A percentile compares a stretch with the other conserved stretches of the same genome.
These are phyloP conservation scores for Neobulgaria alba DNA, from an alignment of 2,329 filamentous ascomycete genomes.

Conservation along the genomic window DNA sequence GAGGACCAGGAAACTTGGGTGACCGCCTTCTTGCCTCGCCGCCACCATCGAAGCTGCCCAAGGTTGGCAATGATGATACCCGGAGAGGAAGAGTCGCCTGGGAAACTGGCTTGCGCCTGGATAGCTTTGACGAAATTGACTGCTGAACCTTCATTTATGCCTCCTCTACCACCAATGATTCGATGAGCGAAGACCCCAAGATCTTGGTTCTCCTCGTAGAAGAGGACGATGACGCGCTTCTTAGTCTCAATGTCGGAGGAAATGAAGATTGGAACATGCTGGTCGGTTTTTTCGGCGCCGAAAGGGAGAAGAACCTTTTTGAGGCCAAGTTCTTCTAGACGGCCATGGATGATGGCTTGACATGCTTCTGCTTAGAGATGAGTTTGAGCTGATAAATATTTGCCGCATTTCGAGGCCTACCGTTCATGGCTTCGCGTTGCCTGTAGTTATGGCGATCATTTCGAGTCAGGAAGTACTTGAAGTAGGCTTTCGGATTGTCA, in stretches of 20 bases:
- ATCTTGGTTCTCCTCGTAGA: slow-evolving; percentile 65
- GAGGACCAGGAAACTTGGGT: slow-evolving; percentile 47
- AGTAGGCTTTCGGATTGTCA: slow-evolving; percentile 57
- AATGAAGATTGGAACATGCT: slow-evolving; percentile 62
- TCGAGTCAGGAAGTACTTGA: slow-evolving; percentile 64
- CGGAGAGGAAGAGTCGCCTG: slow-evolving; percentile 30
- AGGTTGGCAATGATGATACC: slow-evolving; percentile 70
- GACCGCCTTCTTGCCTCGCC: slow-evolving; percentile 50
- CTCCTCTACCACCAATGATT: slow-evolving; percentile 51
- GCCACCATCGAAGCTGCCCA: slow-evolving; percentile 71
- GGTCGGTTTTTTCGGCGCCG: slow-evolving; percentile 36
- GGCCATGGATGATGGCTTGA: slow-evolving; percentile 48
- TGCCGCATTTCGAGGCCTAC: slow-evolving; percentile 34
- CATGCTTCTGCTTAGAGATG: slow-evolving; percentile 33
- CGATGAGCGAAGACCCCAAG: slow-evolving; percentile 69
- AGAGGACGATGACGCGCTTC: slow-evolving; percentile 60
- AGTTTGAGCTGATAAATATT: background rate
- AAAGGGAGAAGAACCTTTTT: slow-evolving; percentile 53
- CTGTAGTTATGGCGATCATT: slow-evolving; percentile 71
- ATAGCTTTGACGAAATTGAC: slow-evolving; percentile 51
- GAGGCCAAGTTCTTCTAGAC: slow-evolving; percentile 55
- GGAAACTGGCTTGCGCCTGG: slow-evolving; percentile 12
- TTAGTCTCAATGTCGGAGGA: slow-evolving; percentile 46
- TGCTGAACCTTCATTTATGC: slow-evolving; percentile 62
- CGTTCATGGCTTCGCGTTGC: slow-evolving; percentile 65